Base-by-base conservation (phyloP, 1,139 yeast genomes). In the Protomyces pachydermus region DNA sequence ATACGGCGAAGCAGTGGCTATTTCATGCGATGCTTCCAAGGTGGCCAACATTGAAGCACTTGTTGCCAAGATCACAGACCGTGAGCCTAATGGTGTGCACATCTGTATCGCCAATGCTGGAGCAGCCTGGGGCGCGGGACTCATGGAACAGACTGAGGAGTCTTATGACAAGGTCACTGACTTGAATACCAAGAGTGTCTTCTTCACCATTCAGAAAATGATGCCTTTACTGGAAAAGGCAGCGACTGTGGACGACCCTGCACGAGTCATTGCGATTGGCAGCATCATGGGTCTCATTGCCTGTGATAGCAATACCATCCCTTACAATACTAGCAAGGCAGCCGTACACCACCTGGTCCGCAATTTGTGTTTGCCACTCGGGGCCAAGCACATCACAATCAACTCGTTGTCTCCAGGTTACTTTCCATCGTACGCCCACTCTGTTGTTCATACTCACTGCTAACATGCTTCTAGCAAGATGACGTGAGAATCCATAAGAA, bases 101-200 rank as follows among this genome's bases (percentile, higher is more conserved):
- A 84, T 87, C 67, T 78, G 87, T 68, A 78, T 86, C 70, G 90
- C 91, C 65, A 87, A 87, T 71, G 93, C 95, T 14, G 95, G 95
- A 55, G 91, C 91, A 8, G 77, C 87, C n/a, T 87, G 93, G 93
- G 93, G 93, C 45, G 87, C 84, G 3, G 82, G 81, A 35, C 75
- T 87, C 65, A 85, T 79, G 54, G 77, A 76, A 3, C 91, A 87
- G 71, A 84, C 89, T 0, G 84, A 84, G 52, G 68, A 76, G 3
- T 91, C 89, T 0, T 76, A 87, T 69, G 82, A 80, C 68, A 87
- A 56, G 76, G 77, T 57, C 77, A 74, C 86, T 72, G 81, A 81
- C 65, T 79, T 87, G 72, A 87, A 87, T 71, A 79, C 87, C 42
- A 81, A 82, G 65, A 88, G 91, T n/a, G 91, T 87, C 28, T 87